Evolutionary conservation across 768 basidiomycete species (phyloP).

Genomic region (Lentinula guzmanii): DNA sequence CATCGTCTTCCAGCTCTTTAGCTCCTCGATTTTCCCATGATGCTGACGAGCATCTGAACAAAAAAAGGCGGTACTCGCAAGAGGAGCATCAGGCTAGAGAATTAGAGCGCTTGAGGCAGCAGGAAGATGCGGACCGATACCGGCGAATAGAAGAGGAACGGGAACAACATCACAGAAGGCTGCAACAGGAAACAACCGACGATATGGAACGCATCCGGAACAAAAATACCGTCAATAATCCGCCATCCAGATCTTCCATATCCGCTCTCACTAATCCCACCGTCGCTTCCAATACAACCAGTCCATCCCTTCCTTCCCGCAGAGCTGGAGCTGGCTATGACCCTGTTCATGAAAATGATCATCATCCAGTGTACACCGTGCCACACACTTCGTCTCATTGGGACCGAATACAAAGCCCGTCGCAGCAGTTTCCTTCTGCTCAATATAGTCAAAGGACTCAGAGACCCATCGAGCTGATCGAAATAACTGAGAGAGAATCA

Average conservation of each 20-base stretch:
- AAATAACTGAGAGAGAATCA: neutral
- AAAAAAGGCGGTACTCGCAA: constrained; percentile 36
- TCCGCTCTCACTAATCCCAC: constrained; percentile 1
- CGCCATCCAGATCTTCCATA: neutral
- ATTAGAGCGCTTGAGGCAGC: neutral
- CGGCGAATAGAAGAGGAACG: neutral
- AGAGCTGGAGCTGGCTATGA: constrained; percentile 4
- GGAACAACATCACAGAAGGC: neutral
- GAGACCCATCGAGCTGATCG: neutral
- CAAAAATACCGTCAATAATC: neutral
- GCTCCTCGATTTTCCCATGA: neutral
- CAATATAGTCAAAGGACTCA: neutral
- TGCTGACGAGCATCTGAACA: constrained; percentile 17
- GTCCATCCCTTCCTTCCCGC: neutral
- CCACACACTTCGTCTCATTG: neutral
- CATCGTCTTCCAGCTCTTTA: constrained; percentile 12
- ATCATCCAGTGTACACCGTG: neutral
- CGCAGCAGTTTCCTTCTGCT: neutral
- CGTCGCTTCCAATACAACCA: neutral
- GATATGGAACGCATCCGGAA: neutral
- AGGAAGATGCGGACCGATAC: constrained; percentile 1
- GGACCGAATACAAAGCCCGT: neutral
- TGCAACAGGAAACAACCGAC: neutral
- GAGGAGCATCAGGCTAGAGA: neutral
- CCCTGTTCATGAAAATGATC: constrained; percentile 5